Evolutionary conservation across 2,329 filamentous ascomycete genomes (phyloP), one percentile per base, ranked within the genome.

Genomic region (Elsinoe ampelina): DNA sequence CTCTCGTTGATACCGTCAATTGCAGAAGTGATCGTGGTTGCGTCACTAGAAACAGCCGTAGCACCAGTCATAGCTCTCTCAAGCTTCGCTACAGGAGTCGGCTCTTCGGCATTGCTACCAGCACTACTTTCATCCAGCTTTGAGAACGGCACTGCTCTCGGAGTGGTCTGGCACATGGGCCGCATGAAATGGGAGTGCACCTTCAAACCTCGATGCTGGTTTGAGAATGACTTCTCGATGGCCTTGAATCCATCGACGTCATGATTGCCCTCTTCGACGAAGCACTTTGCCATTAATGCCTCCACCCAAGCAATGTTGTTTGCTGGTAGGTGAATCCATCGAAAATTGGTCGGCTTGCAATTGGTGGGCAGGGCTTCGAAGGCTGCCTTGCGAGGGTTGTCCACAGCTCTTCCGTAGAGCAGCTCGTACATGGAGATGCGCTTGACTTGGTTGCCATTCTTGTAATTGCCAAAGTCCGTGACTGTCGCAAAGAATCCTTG

Each of bases 191-290:
- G 76, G 0, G 80, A 81, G 63, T 85, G 82, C 0, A 77, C 72
- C 41, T 77, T 73, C 26, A 77, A 75, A 0, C 81, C 82, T 0
- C 80, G 74, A 64, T 84, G 81, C 59, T 83, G 80, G 61, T 84
- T 80, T 42, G 77, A 78, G 60, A 84, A 83, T 2, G 78, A 81
- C 59, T 78, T 77, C 62, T 82, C 80, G 2, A 85, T 65, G 0
- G 80, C 79, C 62, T 83, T 84, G 69, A 83, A 84, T 1, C 79
- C 78, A 63, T 83, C 80, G 1, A 83, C 77, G 64, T 85, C 82
- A n/a, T 75, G 75, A 13, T 78, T 76, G 0, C 80, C 80, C 36
- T 80, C 78, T 65, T 85, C 82, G 34, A 85, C 79, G 61, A 85
- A 85, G 6, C 76, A 76, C 61, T 85, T 85, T 1, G 81, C 80